Conservation (phyloP, 495 filamentous ascomycete species). For the Penicillium pulvis region DNA sequence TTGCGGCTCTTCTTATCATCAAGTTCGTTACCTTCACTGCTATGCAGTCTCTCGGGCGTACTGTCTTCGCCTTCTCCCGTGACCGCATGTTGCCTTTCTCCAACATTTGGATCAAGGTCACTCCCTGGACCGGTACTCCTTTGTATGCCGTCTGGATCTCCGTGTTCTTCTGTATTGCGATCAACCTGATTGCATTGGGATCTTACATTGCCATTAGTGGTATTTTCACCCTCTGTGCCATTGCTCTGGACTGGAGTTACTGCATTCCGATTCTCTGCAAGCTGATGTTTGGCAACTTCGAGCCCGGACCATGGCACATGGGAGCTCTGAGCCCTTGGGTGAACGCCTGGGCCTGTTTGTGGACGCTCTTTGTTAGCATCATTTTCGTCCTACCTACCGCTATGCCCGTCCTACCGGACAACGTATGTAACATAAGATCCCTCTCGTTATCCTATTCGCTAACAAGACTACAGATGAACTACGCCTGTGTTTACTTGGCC, state of each 20-base stretch:
- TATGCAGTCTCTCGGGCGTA: slow-evolving; percentile 62
- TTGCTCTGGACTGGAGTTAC: slow-evolving; percentile 65
- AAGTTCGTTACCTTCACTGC: slow-evolving; percentile 60
- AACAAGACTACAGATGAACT: slow-evolving; percentile 42
- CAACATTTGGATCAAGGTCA: slow-evolving; percentile 56
- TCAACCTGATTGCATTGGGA: slow-evolving; percentile 65
- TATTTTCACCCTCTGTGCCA: slow-evolving; percentile 65
- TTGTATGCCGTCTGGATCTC: slow-evolving; percentile 64
- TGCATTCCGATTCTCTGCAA: slow-evolving; percentile 65
- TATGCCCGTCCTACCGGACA: slow-evolving; percentile 51
- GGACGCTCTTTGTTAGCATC: slow-evolving; percentile 62
- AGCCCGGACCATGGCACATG: slow-evolving; percentile 63
- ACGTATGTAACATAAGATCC: slow-evolving; percentile 27
- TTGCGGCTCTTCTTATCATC: slow-evolving; percentile 58
- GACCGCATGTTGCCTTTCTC: slow-evolving; percentile 60
- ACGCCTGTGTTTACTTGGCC: slow-evolving; percentile 26
- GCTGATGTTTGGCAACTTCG: slow-evolving; percentile 55
- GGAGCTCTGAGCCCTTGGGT: slow-evolving; percentile 45
- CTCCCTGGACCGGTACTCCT: slow-evolving; percentile 56
- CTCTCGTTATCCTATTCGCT: background rate
- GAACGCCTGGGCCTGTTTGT: slow-evolving; percentile 57
- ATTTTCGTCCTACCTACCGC: slow-evolving; percentile 63
- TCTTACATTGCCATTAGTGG: slow-evolving; percentile 61
- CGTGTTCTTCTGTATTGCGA: slow-evolving; percentile 55
- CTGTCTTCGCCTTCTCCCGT: slow-evolving; percentile 63